phyloP scores from a whole-genome alignment of 495 filamentous ascomycete genomes.

The Penicillium ochrochloron region DNA sequence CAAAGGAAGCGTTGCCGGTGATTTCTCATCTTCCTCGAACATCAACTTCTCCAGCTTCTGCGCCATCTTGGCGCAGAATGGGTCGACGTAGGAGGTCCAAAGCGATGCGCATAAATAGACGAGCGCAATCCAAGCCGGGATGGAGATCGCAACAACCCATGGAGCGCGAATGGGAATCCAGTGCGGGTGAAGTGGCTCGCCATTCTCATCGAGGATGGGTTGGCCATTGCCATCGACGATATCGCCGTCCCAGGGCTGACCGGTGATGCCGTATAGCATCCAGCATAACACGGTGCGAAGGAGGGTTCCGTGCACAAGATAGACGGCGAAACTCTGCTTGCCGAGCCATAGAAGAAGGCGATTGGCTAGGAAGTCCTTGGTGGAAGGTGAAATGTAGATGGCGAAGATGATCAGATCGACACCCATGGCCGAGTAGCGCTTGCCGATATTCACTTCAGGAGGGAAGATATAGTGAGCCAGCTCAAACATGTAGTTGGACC shows the following conservation, averaged over 20 bases:
- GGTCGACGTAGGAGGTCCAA: slow-evolving; percentile 69
- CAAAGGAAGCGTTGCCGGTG: slow-evolving; percentile 42
- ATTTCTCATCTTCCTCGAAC: slow-evolving; percentile 58
- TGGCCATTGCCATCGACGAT: slow-evolving; percentile 25
- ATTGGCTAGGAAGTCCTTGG: slow-evolving; percentile 60
- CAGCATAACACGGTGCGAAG: slow-evolving; percentile 65
- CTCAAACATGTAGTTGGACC: slow-evolving; percentile 58
- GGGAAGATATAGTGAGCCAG: slow-evolving; percentile 59
- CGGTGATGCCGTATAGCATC: slow-evolving; percentile 64
- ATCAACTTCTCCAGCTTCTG: slow-evolving; percentile 59
- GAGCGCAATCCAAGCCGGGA: slow-evolving; percentile 60
- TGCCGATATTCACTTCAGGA: slow-evolving; percentile 52
- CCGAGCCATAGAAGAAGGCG: slow-evolving; percentile 67
- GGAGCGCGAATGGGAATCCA: slow-evolving; percentile 43
- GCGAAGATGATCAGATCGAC: slow-evolving; percentile 61
- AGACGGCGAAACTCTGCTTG: slow-evolving; percentile 70
- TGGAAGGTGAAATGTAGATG: slow-evolving; percentile 60
- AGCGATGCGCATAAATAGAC: slow-evolving; percentile 59
- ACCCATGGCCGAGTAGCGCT: slow-evolving; percentile 60
- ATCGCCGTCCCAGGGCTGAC: slow-evolving; percentile 50
- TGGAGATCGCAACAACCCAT: slow-evolving; percentile 52
- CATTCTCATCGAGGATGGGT: slow-evolving; percentile 52
- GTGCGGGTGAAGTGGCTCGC: slow-evolving; percentile 37
- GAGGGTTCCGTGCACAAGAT: slow-evolving; percentile 68
- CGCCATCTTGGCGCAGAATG: slow-evolving; percentile 66